These are phyloP conservation scores for Epichloe aotearoae DNA, from an alignment of 2,329 filamentous ascomycete species.

Conservation along the genomic window DNA sequence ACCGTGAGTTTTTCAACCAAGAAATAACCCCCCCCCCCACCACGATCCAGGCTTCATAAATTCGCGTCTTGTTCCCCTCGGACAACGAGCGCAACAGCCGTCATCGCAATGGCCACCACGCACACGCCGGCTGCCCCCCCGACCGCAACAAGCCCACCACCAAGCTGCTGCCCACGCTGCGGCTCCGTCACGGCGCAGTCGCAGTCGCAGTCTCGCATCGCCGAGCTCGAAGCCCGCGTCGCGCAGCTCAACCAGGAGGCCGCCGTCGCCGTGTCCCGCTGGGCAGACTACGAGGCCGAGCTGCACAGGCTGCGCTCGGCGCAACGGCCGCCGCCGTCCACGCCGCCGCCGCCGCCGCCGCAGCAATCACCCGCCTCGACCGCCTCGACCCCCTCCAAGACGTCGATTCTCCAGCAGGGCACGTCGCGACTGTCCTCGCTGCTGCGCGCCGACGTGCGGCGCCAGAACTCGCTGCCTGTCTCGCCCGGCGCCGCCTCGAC, in stretches of 20 bases:
- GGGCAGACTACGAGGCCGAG: constrained; percentile 73
- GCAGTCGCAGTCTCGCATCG: constrained; percentile 41
- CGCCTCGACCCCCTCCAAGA: too few species aligned
- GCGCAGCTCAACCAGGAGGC: constrained; percentile 58
- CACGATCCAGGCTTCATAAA: too few species aligned
- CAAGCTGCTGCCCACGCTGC: constrained; percentile 36
- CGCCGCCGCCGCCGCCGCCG: neutral
- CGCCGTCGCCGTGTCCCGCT: constrained; percentile 47
- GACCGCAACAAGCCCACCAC: constrained; percentile 12
- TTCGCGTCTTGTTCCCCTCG: too few species aligned
- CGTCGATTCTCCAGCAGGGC: constrained; percentile 32
- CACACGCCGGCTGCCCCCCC: constrained; percentile 7
- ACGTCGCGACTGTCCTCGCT: constrained; percentile 26
- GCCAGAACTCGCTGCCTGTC: neutral
- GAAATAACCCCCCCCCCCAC: too few species aligned
- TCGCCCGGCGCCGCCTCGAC: constrained; percentile 10
- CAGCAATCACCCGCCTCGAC: constrained; percentile 17
- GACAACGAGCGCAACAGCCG: constrained; percentile 11
- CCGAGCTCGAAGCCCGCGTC: constrained; percentile 59
- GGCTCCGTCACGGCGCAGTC: constrained; percentile 29
- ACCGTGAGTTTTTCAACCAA: too few species aligned
- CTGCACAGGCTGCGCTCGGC: constrained; percentile 43
- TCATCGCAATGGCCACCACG: constrained; percentile 22
- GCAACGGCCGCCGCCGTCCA: constrained; percentile 8
- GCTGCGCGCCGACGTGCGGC: constrained; percentile 10